These are phyloP conservation scores for Hirschioporus abietinus DNA, from an alignment of 768 basidiomycete genomes.

Conservation along the genomic window DNA sequence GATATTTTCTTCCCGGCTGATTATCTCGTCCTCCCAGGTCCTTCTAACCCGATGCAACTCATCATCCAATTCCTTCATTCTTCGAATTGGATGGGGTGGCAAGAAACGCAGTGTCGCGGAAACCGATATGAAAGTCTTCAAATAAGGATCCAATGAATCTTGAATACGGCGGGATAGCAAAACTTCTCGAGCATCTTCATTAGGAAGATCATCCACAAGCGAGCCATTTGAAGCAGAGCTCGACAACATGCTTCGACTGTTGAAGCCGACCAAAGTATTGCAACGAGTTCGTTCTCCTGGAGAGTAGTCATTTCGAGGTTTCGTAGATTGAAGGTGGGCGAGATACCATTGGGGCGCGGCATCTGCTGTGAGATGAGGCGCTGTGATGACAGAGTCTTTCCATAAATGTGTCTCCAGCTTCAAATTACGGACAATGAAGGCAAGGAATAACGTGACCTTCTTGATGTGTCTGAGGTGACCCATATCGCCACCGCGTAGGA, in stretches of 20 bases:
- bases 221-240: neutral
- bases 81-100: conserved; percentile 81
- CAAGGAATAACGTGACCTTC: conserved; percentile 87
- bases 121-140: conserved; percentile 84
- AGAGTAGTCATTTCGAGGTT: conserved; percentile 9
- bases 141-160: conserved; percentile 77
- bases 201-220: conserved; percentile 40
- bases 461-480: conserved; percentile 82
- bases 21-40: conserved; percentile 85
- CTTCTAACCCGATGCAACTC: conserved; percentile 62
- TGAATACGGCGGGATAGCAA: conserved; percentile 74
- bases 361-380: conserved; percentile 60
- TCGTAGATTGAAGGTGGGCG: neutral
- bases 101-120: conserved; percentile 90
- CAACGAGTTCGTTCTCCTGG: conserved; percentile 2
- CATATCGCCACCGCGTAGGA: conserved; percentile 82
- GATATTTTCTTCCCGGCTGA: conserved; percentile 66
- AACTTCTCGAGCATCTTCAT: conserved; percentile 67
- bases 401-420: conserved; percentile 93
- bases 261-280: neutral
- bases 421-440: conserved; percentile 87
- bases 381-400: conserved; percentile 80
- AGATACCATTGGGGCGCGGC: conserved; percentile 46
- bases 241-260: neutral
- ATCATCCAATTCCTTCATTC: conserved; percentile 86